Base-by-base conservation (phyloP, 768 basidiomycete genomes). In the Dentipellis fragilis region DNA sequence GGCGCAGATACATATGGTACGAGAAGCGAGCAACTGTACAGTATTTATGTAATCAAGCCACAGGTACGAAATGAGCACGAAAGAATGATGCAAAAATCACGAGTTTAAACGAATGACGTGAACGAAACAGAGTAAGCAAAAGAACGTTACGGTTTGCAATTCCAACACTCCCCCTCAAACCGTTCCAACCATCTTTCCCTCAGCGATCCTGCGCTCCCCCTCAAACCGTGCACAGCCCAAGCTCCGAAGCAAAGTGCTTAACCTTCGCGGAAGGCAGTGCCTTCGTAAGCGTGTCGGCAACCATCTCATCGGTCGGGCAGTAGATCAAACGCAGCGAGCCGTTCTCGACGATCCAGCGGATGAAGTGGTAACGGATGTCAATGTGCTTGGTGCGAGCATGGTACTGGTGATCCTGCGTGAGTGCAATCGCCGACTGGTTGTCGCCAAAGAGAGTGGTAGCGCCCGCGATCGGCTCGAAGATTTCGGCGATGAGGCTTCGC, bases 281-380 rank as follows among this genome's bases (percentile, higher is more conserved):
- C 23, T 54, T 54, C 11, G 52, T 54, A 35, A 54, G 37, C 14
- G 23, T 47, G 21, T 54, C 42, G 10, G 42, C 52, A 8, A 45
- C n/a, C 52, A 54, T 54, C 21, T 45, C 52, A 19, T 3, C 39
- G 8, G 23, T 54, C 2, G 39, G 52, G 6, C 19, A 38, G 40
- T 45, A 54, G 42, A 19, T 36, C 14, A 9, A 22, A 4, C 35
- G 23, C 10, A 54, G 17, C 2, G 22, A 10, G 7, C 42, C 42
- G n/a, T 38, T 11, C 29, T 54, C 52, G n/a, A 54, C 42, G 12
- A 38, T 11, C 6, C 37, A 36, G 37, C 29, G 52, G 22, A 54
- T 46, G 21, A 54, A 54, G 29, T 54, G 52, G 17, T 45, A 54
- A 17, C 35, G 39, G 6, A 54, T 47, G 37, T 54, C 52, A n/a